Evolutionary conservation across 2,329 filamentous ascomycete species (phyloP), one percentile per base, ranked within the genome.

Genomic region (Penicillium sp.): DNA sequence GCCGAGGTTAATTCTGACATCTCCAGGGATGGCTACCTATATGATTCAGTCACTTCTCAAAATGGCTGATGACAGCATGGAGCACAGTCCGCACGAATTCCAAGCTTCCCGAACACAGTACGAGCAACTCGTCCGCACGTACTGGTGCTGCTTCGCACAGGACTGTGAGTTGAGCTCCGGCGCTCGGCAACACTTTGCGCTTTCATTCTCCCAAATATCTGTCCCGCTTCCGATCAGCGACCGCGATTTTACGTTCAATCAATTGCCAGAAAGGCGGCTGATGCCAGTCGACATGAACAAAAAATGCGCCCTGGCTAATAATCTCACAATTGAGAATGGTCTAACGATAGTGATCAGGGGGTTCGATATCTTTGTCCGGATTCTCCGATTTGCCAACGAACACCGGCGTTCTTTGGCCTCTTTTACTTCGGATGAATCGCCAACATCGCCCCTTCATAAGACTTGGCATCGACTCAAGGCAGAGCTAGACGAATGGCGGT

Each of bases 1-100:
- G 3, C 0, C 5, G 42, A 31, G 20, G 17, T n/a, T 8, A 22
- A 28, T 17, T 11, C 55, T 67, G n/a, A 68, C 34, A 41, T 17
- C 3, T 20, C 6, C 28, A 75, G 73, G 73, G 15, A 76, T 76
- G 73, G 73, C 73, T 5, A 76, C 73, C 0, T 76, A 76, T 42
- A 76, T 76, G 73, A 74, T 76, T 14, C 73, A 76, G 54, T 74
- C 72, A 1, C 66, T 76, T 15, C 58, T 76, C 3, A 75, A 74
- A 47, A 76, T 69, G 43, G 70, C 73, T 12, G 73, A 76, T 41
- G 73, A 76, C 20, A 74, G 69, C 31, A 75, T 75, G 73, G 73
- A 76, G 28, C 67, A 75, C 39, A 71, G 66, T 22, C 71, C 73
- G 3, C 69, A 75, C 3, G 72, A 75, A 25, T 75, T 75, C 11